phyloP scores from a whole-genome alignment of 495 filamentous ascomycete species.

The Pyrenula massariospora region DNA sequence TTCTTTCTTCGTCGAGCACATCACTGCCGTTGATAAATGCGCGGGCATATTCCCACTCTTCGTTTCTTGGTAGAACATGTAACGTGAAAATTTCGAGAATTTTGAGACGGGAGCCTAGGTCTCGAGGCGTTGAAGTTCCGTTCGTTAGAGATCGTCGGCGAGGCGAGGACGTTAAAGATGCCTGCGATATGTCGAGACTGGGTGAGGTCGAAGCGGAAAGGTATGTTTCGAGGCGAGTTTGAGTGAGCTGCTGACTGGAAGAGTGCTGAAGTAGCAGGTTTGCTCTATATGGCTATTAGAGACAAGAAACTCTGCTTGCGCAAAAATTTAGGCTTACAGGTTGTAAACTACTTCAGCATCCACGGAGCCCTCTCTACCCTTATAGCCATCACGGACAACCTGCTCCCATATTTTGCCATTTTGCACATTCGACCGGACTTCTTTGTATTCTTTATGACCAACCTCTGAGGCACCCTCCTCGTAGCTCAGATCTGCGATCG shows the following conservation, averaged over 20 bases:
- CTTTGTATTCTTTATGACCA: slow-evolving; percentile 72
- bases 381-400: slow-evolving; percentile 74
- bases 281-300: slow-evolving; percentile 38
- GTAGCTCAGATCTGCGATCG: slow-evolving; percentile 73
- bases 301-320: neutral
- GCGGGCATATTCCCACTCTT: slow-evolving; percentile 87
- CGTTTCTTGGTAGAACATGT: slow-evolving; percentile 80
- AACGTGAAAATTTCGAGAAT: slow-evolving; percentile 90
- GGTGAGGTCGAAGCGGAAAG: slow-evolving; percentile 65
- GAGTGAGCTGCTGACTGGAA: slow-evolving; percentile 67
- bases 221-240: slow-evolving; percentile 80
- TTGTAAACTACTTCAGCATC: slow-evolving; percentile 93
- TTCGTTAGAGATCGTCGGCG: slow-evolving; percentile 25
- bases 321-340: slow-evolving; percentile 43
- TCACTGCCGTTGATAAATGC: slow-evolving; percentile 79
- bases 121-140: slow-evolving; percentile 67
- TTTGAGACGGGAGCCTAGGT: slow-evolving; percentile 64
- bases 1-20: slow-evolving; percentile 81
- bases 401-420: slow-evolving; percentile 89
- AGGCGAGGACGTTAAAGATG: slow-evolving; percentile 26
- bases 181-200: slow-evolving; percentile 46
- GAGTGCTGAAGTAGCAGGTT: slow-evolving; percentile 82
- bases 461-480: slow-evolving; percentile 83
- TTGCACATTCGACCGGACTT: slow-evolving; percentile 65
- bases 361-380: slow-evolving; percentile 75